Evolutionary conservation across 1,139 yeast species (phyloP).

Genomic region (Wickerhamiella pararugosa): DNA sequence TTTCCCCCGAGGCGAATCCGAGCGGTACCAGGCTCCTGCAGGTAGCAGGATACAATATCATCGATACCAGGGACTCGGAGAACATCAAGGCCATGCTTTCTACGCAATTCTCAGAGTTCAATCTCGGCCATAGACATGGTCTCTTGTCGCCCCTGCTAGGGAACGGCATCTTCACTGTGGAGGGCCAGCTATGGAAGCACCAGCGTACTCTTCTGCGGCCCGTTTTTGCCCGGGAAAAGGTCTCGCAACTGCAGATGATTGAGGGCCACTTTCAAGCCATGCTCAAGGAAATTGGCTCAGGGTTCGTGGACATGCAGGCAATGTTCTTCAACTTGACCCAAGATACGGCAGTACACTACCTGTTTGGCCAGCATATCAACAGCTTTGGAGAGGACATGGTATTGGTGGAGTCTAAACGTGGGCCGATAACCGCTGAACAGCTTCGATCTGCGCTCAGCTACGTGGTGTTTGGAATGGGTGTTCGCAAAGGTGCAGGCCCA

Average conservation of each 20-base stretch:
- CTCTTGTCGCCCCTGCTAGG: conserved; percentile 33
- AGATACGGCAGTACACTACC: conserved; percentile 41
- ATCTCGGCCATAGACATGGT: conserved; percentile 33
- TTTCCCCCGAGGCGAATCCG: neutral
- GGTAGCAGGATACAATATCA: conserved; percentile 9
- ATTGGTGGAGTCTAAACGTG: conserved; percentile 19
- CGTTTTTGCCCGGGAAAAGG: conserved; percentile 36
- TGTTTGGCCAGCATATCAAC: conserved; percentile 38
- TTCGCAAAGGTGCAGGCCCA: conserved; percentile 22
- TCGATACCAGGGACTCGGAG: conserved; percentile 30
- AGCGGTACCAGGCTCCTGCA: neutral
- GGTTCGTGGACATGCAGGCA: conserved; percentile 31
- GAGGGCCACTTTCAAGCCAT: conserved; percentile 30
- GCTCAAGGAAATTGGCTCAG: conserved; percentile 20
- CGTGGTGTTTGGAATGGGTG: neutral
- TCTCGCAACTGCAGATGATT: conserved; percentile 36
- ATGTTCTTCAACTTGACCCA: conserved; percentile 36
- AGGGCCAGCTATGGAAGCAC: conserved; percentile 37
- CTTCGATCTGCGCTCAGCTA: neutral
- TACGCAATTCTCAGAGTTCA: conserved; percentile 30
- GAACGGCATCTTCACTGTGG: conserved; percentile 38
- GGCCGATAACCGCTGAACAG: conserved; percentile 31
- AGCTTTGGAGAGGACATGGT: conserved; percentile 1
- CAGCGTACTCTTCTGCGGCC: conserved; percentile 39
- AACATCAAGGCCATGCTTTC: conserved; percentile 16